Evolutionary conservation across 164 flowering plant genomes (phyloP).

Genomic region (grape (Vitis vinifera)): ASM3070453v1 NC_081809.1:2621501-2622000

Average conservation of each 20-base stretch:
- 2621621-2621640: no score
- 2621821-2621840: slow-evolving; percentile 24
- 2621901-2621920: slow-evolving; percentile 7
- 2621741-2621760: slow-evolving; percentile 23
- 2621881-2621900: slow-evolving; percentile 31
- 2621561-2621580: slow-evolving; percentile 20
- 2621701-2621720: no score
- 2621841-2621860: slow-evolving; percentile 23
- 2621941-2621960: slow-evolving; percentile 22
- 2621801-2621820: no score
- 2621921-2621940: slow-evolving; percentile 1
- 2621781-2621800: slow-evolving; percentile 12
- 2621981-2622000: slow-evolving; percentile 27
- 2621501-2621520: slow-evolving; percentile 3
- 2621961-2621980: slow-evolving; percentile 27
- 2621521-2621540: slow-evolving; percentile 10
- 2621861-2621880: slow-evolving; percentile 11
- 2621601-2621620: slow-evolving; percentile 12
- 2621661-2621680: no score
- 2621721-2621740: slow-evolving; percentile 19
- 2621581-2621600: slow-evolving; percentile 11
- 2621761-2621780: slow-evolving; percentile 15
- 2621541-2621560: slow-evolving; percentile 19
- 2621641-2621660: no score
- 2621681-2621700: no score